Evolutionary conservation across 345 rosid species (phyloP).

Genomic region (Murraya koenigii): DNA sequence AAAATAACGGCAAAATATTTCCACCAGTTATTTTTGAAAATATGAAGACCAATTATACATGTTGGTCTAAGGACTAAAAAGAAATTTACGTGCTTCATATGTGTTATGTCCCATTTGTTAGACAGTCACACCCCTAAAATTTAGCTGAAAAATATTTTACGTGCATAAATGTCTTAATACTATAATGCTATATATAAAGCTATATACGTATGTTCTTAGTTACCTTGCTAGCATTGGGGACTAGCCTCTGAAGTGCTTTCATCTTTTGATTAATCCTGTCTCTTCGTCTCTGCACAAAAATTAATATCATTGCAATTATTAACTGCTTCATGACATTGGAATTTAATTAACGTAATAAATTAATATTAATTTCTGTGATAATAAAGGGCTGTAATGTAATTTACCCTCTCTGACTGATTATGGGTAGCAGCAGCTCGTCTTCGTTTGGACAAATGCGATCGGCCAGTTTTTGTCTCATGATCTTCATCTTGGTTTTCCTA

Average conservation of each 20-base stretch:
- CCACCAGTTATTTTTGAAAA: no score
- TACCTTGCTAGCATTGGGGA: conserved; percentile 71
- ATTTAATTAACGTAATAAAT: no score
- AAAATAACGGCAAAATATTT: no score
- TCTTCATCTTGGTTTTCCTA: conserved; percentile 53
- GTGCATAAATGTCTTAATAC: neutral
- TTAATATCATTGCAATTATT: neutral
- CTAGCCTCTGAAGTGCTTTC: conserved; percentile 69
- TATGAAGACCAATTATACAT: no score
- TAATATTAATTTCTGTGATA: neutral
- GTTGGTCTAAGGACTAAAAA: neutral
- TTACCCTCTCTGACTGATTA: conserved; percentile 63
- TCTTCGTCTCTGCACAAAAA: conserved; percentile 45
- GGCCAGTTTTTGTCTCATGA: conserved; percentile 32
- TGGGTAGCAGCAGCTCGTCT: conserved; percentile 49
- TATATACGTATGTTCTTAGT: neutral
- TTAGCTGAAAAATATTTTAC: neutral
- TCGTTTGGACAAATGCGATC: conserved; percentile 39
- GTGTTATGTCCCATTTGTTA: neutral
- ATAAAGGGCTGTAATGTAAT: neutral
- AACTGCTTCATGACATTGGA: neutral
- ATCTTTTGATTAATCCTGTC: conserved; percentile 72
- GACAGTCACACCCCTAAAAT: no score
- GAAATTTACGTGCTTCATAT: no score
- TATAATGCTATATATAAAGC: neutral